phyloP scores from a whole-genome alignment of 2,329 filamentous ascomycete species.

The Pseudovirgaria hyperparasitica region DNA sequence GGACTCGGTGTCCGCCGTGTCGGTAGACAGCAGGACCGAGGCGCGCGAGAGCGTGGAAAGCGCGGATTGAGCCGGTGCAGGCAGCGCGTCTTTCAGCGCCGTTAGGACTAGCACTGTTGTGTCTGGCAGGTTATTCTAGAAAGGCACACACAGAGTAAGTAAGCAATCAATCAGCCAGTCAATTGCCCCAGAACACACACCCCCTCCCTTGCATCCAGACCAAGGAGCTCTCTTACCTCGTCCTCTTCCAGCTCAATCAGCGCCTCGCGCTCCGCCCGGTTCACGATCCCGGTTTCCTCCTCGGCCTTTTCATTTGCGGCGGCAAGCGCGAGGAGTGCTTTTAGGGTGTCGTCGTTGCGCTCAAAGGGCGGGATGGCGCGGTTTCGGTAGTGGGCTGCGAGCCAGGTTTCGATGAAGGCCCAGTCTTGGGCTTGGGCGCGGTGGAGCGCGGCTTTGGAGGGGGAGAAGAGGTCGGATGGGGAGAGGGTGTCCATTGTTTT shows the following conservation, averaged over 20 bases:
- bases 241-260: constrained; percentile 39
- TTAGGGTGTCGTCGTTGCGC: constrained; percentile 73
- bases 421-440: constrained; percentile 81
- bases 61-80: constrained; percentile 13
- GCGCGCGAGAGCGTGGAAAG: constrained; percentile 25
- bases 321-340: constrained; percentile 59
- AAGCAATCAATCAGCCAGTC: constrained; percentile 1
- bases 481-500: constrained; percentile 25
- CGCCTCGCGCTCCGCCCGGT: constrained; percentile 46
- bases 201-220: neutral
- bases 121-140: constrained; percentile 1
- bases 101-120: neutral
- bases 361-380: constrained; percentile 63
- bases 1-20: constrained; percentile 13
- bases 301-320: constrained; percentile 66
- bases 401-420: constrained; percentile 78
- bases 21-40: constrained; percentile 22
- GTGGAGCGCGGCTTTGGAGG: constrained; percentile 56
- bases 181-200: constrained; percentile 2
- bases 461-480: constrained; percentile 40
- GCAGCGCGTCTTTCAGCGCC: constrained; percentile 1
- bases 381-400: constrained; percentile 52
- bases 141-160: neutral
- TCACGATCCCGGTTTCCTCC: constrained; percentile 49
- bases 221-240: constrained; percentile 6